Evolutionary conservation across 768 basidiomycete genomes (phyloP), one percentile per base, ranked within the genome.

Genomic region (Mycena venus): DNA sequence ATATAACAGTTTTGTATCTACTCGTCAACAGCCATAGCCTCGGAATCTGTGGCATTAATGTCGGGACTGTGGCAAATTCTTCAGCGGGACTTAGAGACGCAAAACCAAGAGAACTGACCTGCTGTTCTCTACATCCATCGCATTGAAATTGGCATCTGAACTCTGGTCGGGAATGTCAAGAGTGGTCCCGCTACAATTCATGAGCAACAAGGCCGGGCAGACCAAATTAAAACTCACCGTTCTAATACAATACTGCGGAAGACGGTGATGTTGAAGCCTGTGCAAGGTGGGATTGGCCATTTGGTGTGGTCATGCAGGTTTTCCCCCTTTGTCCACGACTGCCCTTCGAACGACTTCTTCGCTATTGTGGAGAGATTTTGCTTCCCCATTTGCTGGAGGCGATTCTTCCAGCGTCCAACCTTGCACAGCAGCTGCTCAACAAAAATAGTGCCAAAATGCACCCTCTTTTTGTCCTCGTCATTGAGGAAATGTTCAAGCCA

Each of bases 381-480:
- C 14, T 49, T 44, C 0, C 12, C 59, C 49, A 56, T 64, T 1
- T 3, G 1, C 40, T 34, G 12, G n/a, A 49, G 19, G 7, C 59
- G 44, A n/a, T 74, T 23, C 38, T 67, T 38, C 78, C 78, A 78
- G 1, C 73, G 69, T 9, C 32, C 38, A 7, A 73, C 27, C 34
- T 78, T 78, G 76, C 78, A 78, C 0, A 77, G 63, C 11, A 77
- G 36, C 23, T 78, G 78, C 44, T 78, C 76, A 1, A 47, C 51
- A 53, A 76, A 77, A 19, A 77, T 78, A 0, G 68, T 21, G 1
- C 60, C 38, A 34, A 75, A 75, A 6, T 27, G 27, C 40, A 78
- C 49, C 0, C 29, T 7, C 15, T 11, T 12, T 40, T 75, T 64
- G 59, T 78, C 76, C 1, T 27, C 42, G 9, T 9, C n/a, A 0